Base-by-base conservation (phyloP, 345 rosid species). In the Clarkia xantiana region DNA sequence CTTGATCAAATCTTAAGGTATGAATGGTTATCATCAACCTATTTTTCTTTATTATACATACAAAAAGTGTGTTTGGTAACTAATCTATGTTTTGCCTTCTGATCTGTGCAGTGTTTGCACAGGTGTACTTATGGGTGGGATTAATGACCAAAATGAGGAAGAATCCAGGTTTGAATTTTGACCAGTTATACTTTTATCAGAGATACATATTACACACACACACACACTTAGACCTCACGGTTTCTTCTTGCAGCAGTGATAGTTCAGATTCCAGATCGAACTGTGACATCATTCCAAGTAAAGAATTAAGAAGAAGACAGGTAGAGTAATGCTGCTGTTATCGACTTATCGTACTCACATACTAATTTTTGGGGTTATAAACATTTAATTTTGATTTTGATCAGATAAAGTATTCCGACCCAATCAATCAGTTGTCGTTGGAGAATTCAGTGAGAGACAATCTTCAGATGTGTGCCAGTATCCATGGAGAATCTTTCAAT, bases 1-100 rank as follows among this genome's bases (percentile, higher is more conserved):
- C 90, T 91, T 63, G 96, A 86, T 74, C 93, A 63, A 56, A 91
- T 91, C 67, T 70, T 91, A 23, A 84, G 96, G 98, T 91, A 62
- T 25, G 57, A 23, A 39, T 18, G 14, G 22, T 38, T 14, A 0
- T 40, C 18, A 6, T 9, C 11, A 48, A 3, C 19, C 12, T 22
- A 48, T 45, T 23, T 13, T 9, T 19, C 15, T 6, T 25, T 29
- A 2, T 29, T 29, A 5, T 29, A 29, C 36, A 29, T 29, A 0
- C 5, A 29, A n/a, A n/a, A n/a, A n/a, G n/a, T n/a, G n/a, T n/a
- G n/a, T n/a, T n/a, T 23, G 36, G 9, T 29, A 7, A 29, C 8
- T 29, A 14, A 39, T 18, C 15, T 57, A 39, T 36, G 29, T 15
- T 55, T 55, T 16, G 15, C 17, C 43, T 41, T 53, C 53, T 23